Evolutionary conservation across 345 rosid genomes (phyloP), one percentile per base, ranked within the genome.

Genomic region (Salix exigua): DNA sequence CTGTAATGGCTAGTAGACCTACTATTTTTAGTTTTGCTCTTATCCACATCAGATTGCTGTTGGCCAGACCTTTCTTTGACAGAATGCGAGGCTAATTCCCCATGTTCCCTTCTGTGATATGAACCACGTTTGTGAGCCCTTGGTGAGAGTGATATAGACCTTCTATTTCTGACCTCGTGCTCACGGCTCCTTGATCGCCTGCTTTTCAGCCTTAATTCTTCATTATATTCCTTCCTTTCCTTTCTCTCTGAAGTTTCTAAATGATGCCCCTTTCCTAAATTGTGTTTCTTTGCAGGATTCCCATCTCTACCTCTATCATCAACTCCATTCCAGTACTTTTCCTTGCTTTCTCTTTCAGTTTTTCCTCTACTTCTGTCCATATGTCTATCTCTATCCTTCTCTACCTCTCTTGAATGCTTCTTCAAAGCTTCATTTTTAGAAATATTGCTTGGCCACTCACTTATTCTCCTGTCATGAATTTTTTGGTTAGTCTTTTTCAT

Each of bases 121-220:
- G 88, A 78, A 53, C 74, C 82, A 75, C 61, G 84, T 75, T 84
- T 93, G 40, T 80, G 88, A 25, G 75, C 79, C 85, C 80, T 85
- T 30, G 88, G 90, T 58, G 91, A 88, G 38, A 79, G 83, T 25
- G 96, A 89, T 62, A 69, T 60, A 72, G 94, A 88, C 80, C 89
- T 88, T 85, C 82, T 86, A 62, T 76, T 84, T 75, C 82, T 84
- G 68, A 85, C 87, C 68, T 81, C 89, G 66, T 69, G 85, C 72
- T 91, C 97, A 72, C 78, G 83, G 82, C 96, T 96, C 82, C 89
- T 87, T 72, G 96, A 92, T 38, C 91, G 81, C 82, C 85, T 89
- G 79, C 89, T 89, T 83, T 89, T 96, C 74, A 79, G 78, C 78
- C 78, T 84, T 72, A 75, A 40, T 67, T 86, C 90, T 72, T 77